phyloP scores from a whole-genome alignment of 108 stramenopile genomes.

The Cyclostephanos invisitatus region DNA sequence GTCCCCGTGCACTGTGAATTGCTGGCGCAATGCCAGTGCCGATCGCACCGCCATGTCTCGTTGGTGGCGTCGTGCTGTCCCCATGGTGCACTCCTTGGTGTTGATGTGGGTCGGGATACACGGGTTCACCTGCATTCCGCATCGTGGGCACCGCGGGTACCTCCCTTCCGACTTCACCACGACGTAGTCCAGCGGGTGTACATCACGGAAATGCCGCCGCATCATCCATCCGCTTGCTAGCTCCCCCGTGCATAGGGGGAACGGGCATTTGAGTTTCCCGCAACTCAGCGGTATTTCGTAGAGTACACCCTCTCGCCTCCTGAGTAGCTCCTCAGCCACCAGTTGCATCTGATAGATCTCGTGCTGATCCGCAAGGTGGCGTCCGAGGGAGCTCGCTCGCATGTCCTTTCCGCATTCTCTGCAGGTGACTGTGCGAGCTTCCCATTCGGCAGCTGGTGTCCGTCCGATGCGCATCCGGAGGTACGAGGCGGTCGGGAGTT shows the following conservation, averaged over 20 bases:
- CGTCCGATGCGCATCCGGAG: not conserved
- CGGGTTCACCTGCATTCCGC: not conserved
- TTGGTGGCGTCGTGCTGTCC: no score
- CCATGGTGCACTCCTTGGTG: no score
- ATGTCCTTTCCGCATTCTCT: not conserved
- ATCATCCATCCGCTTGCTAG: not conserved
- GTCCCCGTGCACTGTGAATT: no score
- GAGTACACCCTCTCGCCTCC: no score
- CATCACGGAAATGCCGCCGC: not conserved
- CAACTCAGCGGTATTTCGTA: no score
- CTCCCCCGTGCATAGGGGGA: constrained; percentile 1
- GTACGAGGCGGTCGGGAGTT: not conserved
- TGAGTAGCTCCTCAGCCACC: constrained; percentile 1
- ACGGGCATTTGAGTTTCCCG: not conserved
- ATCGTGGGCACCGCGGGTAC: not conserved
- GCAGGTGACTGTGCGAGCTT: not conserved
- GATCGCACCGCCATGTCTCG: no score
- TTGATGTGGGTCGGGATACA: no score
- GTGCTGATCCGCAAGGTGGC: constrained; percentile 4
- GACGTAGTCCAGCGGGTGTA: constrained; percentile 7
- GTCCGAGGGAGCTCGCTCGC: not conserved
- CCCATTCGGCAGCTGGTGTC: not conserved
- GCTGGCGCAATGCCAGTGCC: no score
- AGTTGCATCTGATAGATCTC: not conserved
- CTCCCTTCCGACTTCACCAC: not conserved